phyloP scores from a whole-genome alignment of 148 eudicot species.

The Nepenthes mirabilis region DNA sequence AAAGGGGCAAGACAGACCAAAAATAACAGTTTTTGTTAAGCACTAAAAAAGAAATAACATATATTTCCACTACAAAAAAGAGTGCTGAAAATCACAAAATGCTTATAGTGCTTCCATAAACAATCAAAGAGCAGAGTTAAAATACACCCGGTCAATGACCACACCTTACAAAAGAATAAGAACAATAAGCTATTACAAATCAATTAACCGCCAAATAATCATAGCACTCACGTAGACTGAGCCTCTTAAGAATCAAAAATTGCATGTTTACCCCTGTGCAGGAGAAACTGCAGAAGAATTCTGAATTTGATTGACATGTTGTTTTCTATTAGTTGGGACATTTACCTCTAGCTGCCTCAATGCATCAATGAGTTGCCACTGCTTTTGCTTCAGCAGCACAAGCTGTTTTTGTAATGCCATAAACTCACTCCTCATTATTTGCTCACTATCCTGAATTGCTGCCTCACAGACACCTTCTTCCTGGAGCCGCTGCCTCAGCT shows the following conservation, averaged over 20 bases:
- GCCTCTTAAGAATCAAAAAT: no score
- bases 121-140: no score
- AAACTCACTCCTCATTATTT: conserved; percentile 71
- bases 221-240: no score
- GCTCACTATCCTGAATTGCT: conserved; percentile 65
- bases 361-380: conserved; percentile 55
- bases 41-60: not conserved
- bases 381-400: conserved; percentile 69
- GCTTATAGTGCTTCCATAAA: no score
- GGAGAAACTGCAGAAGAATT: conserved; percentile 32
- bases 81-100: no score
- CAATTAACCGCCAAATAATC: no score
- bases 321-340: conserved; percentile 19
- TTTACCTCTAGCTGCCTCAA: conserved; percentile 84
- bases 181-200: no score
- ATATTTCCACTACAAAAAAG: not conserved
- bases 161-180: no score
- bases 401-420: conserved; percentile 54
- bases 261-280: not conserved
- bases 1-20: no score
- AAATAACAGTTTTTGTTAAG: not conserved
- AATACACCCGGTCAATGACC: no score
- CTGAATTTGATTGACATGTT: conserved; percentile 15
- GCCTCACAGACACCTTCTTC: conserved; percentile 67
- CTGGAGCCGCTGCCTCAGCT: conserved; percentile 52